Conservation (phyloP, 2,329 filamentous ascomycete genomes). For the Tolypocladium ovalisporum region DNA sequence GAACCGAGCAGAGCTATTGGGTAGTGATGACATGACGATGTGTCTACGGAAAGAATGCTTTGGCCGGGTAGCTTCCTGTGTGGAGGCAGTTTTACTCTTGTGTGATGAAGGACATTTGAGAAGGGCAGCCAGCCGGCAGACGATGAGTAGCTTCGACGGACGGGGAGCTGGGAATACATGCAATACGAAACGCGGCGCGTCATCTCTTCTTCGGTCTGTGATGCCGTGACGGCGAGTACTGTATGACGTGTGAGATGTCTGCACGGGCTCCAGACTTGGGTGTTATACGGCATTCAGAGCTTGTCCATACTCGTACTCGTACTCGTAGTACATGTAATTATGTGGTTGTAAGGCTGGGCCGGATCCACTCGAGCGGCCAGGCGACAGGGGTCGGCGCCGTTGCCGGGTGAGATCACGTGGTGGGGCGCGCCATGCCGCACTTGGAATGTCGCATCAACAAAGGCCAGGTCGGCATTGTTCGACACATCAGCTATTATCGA, state of each 20-base stretch:
- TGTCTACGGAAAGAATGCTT: not conserved
- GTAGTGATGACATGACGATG: not conserved
- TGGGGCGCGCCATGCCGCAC: not conserved
- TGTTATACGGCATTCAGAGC: too few relatives aligned
- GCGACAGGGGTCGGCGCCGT: slow-evolving; percentile 5
- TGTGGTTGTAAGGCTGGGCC: too few relatives aligned
- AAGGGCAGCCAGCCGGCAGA: not conserved
- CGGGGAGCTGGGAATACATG: not conserved
- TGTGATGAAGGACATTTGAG: not conserved
- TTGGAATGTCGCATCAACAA: not conserved
- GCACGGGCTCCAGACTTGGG: too few relatives aligned
- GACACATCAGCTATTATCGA: not conserved
- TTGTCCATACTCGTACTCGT: too few relatives aligned
- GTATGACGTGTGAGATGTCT: too few relatives aligned
- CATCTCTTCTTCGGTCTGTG: not conserved
- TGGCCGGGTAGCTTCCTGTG: not conserved
- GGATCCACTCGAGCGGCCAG: not conserved
- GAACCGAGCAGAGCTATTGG: not conserved
- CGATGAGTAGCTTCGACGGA: not conserved
- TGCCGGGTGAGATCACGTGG: slow-evolving; percentile 23
- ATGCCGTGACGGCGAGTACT: too few relatives aligned
- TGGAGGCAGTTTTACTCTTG: not conserved
- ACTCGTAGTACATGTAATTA: too few relatives aligned
- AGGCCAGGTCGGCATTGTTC: not conserved
- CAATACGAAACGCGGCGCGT: not conserved